Percentiles rank a stretch among this genome's conserved stretches.
Evolutionary conservation across 208 protist species (phyloP).

Genomic region (Angomonas ambiguus): DNA sequence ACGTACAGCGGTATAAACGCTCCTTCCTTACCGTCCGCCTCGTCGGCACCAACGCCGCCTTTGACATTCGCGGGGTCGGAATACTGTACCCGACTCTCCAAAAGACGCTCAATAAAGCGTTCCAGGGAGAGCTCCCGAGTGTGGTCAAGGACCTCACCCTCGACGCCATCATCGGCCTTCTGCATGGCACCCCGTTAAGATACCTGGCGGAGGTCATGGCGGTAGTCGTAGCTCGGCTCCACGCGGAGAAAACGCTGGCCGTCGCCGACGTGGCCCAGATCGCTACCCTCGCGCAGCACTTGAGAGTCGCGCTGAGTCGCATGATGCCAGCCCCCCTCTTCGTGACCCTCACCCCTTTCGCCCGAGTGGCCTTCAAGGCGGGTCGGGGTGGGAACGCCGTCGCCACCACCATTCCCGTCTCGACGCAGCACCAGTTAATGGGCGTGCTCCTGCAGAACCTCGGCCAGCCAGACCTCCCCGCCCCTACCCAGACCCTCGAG

Average conservation of each 20-base stretch:
- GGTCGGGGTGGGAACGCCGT: constrained; percentile 64
- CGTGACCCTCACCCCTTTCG: constrained; percentile 66
- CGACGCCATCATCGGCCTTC: constrained; percentile 60
- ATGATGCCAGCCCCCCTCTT: constrained; percentile 84
- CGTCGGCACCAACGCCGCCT: constrained; percentile 60
- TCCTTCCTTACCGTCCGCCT: constrained; percentile 58
- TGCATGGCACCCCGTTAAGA: constrained; percentile 53
- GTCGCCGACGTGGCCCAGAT: constrained; percentile 61
- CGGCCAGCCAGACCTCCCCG: constrained; percentile 53
- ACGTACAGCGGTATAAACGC: constrained; percentile 40
- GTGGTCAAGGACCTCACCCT: constrained; percentile 46
- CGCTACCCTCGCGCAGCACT: constrained; percentile 44
- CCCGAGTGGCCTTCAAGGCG: constrained; percentile 78
- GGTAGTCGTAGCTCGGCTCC: constrained; percentile 43
- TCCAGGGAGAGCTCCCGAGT: constrained; percentile 12
- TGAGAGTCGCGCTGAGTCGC: constrained; percentile 61
- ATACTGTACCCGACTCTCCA: constrained; percentile 65
- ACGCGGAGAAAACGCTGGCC: constrained; percentile 38
- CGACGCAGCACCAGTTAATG: constrained; percentile 87
- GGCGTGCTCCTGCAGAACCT: constrained; percentile 80
- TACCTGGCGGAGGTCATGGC: constrained; percentile 53
- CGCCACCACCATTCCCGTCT: constrained; percentile 77
- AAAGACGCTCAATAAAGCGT: constrained; percentile 25
- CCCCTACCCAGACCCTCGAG: constrained; percentile 63
- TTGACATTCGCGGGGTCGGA: constrained; percentile 43